Evolutionary conservation across 2,329 filamentous ascomycete species (phyloP).

Genomic region (Calonectria henricotiae): DNA sequence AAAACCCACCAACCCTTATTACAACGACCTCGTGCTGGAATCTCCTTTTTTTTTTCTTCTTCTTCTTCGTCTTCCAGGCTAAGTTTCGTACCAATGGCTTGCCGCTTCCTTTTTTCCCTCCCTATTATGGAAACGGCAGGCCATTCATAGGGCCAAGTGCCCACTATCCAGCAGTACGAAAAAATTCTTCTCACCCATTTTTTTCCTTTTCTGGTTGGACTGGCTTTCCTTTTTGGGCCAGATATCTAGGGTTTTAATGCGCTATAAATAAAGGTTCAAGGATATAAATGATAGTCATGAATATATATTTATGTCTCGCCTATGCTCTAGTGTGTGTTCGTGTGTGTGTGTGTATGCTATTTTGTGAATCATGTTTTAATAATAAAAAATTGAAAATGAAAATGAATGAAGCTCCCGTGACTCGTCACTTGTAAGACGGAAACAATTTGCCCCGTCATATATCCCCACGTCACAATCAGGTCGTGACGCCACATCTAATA

Average conservation of each 20-base stretch:
- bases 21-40: not conserved
- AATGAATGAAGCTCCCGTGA: constrained; percentile 26
- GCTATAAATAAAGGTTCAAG: constrained; percentile 1
- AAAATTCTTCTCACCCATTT: not conserved
- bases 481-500: constrained; percentile 13
- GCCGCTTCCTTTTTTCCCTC: not conserved
- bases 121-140: not conserved
- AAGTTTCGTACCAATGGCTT: constrained; percentile 24
- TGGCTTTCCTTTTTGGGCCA: not conserved
- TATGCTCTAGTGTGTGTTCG: constrained; percentile 1
- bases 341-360: not conserved
- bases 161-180: constrained; percentile 7
- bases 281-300: constrained; percentile 21
- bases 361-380: not conserved
- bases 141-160: constrained; percentile 20
- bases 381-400: not conserved
- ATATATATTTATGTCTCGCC: not conserved
- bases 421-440: constrained; percentile 8
- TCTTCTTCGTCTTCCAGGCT: constrained; percentile 28
- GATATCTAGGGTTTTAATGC: constrained; percentile 3
- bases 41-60: not conserved
- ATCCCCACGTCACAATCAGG: not conserved
- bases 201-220: not conserved
- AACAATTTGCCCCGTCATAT: not conserved
- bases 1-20: not conserved